These are phyloP conservation scores for Termitomyces titanicus DNA, from an alignment of 768 basidiomycete genomes.

Conservation along the genomic window DNA sequence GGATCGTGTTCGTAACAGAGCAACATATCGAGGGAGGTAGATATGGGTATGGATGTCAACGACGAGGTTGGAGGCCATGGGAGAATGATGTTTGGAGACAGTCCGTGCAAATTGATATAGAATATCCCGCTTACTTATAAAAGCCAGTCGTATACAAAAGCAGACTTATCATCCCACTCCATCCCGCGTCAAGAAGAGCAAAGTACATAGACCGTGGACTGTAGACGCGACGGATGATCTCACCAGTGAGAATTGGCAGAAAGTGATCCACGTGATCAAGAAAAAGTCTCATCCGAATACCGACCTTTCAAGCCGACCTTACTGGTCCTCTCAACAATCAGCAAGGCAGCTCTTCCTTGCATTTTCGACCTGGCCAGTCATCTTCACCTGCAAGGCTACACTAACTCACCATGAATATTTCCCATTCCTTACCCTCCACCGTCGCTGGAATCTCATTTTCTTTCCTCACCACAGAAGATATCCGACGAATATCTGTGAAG, in stretches of 20 bases:
- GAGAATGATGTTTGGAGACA: no score
- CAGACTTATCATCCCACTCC: no score
- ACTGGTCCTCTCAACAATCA: not conserved
- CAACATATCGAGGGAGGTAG: slow-evolving; percentile 75
- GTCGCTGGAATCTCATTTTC: slow-evolving; percentile 89
- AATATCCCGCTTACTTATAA: no score
- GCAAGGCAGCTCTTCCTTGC: not conserved
- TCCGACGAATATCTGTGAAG: slow-evolving; percentile 94
- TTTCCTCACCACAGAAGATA: slow-evolving; percentile 83
- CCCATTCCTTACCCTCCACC: slow-evolving; percentile 82
- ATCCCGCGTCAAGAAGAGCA: no score
- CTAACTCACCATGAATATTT: slow-evolving; percentile 74
- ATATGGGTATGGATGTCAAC: slow-evolving; percentile 88
- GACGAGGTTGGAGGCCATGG: slow-evolving; percentile 34
- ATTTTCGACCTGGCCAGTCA: slow-evolving; percentile 9
- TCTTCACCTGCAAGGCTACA: not conserved
- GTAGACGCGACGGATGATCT: no score
- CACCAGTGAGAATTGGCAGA: no score
- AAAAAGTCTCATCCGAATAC: slow-evolving; percentile 26
- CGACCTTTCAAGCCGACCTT: slow-evolving; percentile 7
- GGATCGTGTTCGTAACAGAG: slow-evolving; percentile 60
- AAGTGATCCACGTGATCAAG: slow-evolving; percentile 19
- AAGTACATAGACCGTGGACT: no score
- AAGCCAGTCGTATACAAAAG: no score
- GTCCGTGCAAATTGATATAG: no score